A percentile compares a stretch with the other conserved stretches of the same genome.
Conservation (phyloP, 768 basidiomycete species). For the Agaricus blazei region DNA sequence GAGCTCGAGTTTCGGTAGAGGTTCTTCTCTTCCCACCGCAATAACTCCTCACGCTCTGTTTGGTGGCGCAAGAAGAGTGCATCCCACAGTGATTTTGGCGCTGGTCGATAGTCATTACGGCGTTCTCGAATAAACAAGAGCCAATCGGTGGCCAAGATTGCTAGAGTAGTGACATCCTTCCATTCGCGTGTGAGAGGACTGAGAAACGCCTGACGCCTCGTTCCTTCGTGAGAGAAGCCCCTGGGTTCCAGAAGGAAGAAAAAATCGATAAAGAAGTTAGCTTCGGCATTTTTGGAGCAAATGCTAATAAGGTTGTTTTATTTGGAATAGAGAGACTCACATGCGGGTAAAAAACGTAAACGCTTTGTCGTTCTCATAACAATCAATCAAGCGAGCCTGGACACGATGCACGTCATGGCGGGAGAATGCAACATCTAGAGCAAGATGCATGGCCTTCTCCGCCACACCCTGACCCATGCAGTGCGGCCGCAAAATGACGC, state of each 20-base stretch:
- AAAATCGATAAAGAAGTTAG: neutral
- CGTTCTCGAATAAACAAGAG: slow-evolving; percentile 22
- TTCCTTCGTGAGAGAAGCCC: slow-evolving; percentile 63
- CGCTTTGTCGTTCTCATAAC: slow-evolving; percentile 35
- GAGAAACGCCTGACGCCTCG: slow-evolving; percentile 48
- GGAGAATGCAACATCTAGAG: slow-evolving; percentile 44
- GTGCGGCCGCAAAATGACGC: slow-evolving; percentile 39
- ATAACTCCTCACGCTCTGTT: slow-evolving; percentile 49
- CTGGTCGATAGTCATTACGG: slow-evolving; percentile 17
- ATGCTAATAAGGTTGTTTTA: slow-evolving; percentile 2
- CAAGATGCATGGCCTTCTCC: slow-evolving; percentile 37
- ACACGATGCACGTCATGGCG: slow-evolving; percentile 43
- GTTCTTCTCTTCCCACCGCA: slow-evolving; percentile 41
- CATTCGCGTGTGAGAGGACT: slow-evolving; percentile 39
- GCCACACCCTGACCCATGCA: slow-evolving; percentile 40
- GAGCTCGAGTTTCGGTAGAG: slow-evolving; percentile 18
- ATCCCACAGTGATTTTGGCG: slow-evolving; percentile 50
- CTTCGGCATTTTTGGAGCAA: neutral
- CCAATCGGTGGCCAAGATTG: slow-evolving; percentile 62
- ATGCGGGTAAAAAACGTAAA: slow-evolving; percentile 42
- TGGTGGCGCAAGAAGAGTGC: slow-evolving; percentile 56
- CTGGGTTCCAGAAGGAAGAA: slow-evolving; percentile 21
- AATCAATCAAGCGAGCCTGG: slow-evolving; percentile 45
- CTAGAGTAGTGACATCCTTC: slow-evolving; percentile 59
- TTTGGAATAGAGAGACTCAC: slow-evolving; percentile 16